Percentiles rank a stretch among this genome's conserved stretches.
Conservation (phyloP, 2,329 filamentous ascomycete species). For the Aspergillus hortae region DNA sequence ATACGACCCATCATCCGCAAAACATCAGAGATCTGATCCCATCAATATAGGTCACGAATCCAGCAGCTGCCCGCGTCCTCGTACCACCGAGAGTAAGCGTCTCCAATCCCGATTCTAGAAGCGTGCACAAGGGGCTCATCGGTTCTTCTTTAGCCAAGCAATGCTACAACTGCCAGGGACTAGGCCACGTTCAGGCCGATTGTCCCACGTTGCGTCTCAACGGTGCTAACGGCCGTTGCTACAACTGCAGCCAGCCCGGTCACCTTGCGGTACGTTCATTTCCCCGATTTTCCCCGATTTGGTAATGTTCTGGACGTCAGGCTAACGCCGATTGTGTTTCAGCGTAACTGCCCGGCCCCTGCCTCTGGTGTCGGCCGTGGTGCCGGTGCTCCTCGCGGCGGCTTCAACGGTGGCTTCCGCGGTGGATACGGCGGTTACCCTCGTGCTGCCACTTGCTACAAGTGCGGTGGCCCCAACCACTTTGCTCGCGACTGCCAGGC, state of each 20-base stretch:
- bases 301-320: not conserved
- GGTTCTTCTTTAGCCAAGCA: conserved; percentile 69
- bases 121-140: conserved; percentile 13
- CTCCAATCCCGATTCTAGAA: conserved; percentile 1
- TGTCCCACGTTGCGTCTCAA: conserved; percentile 94
- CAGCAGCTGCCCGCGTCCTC: conserved; percentile 92
- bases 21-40: conserved; percentile 17
- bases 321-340: conserved; percentile 6
- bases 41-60: conserved; percentile 77
- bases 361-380: conserved; percentile 61
- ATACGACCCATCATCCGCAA: conserved; percentile 10
- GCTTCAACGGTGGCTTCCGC: conserved; percentile 59
- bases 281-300: not conserved
- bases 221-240: conserved; percentile 83
- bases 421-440: conserved; percentile 64
- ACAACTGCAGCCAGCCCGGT: conserved; percentile 89
- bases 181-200: conserved; percentile 97
- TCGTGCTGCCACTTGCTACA: conserved; percentile 64
- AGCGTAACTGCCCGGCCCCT: conserved; percentile 81
- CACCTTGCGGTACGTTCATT: conserved; percentile 73
- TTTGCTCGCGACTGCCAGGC: conserved; percentile 98
- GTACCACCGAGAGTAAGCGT: conserved; percentile 80
- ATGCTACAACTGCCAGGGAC: conserved; percentile 99
- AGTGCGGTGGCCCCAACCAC: conserved; percentile 85
- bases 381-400: conserved; percentile 64